Percentiles rank a stretch among this genome's conserved stretches.
Conservation (phyloP, 768 basidiomycete genomes). For the Antrodiella citrinella region DNA sequence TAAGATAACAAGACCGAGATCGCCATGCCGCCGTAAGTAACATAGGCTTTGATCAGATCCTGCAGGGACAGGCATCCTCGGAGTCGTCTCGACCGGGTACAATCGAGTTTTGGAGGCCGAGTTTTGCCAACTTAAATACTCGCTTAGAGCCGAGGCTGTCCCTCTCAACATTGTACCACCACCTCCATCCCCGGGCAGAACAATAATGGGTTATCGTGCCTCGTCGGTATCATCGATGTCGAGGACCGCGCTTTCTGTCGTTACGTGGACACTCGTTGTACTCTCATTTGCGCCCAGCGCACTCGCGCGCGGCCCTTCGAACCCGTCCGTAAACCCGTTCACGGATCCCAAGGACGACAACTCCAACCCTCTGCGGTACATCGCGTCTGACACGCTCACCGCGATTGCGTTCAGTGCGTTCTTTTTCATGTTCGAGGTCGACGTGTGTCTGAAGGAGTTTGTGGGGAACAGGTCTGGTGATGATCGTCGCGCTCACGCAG, state of each 20-base stretch:
- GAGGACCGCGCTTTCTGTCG: not conserved
- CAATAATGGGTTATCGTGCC: no score
- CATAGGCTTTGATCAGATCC: no score
- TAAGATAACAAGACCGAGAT: no score
- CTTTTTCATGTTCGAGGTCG: not conserved
- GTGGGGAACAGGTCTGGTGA: conserved; percentile 13
- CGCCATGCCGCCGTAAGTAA: no score
- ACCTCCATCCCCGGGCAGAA: not conserved
- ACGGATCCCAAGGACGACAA: conserved; percentile 44
- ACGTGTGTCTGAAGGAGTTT: not conserved
- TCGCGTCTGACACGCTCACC: conserved; percentile 44
- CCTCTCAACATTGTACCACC: not conserved
- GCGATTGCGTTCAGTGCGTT: conserved; percentile 39
- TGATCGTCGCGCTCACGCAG: conserved; percentile 32
- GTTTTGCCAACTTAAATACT: no score
- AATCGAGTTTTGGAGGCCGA: no score
- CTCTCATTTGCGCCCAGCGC: not conserved
- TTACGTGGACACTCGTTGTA: not conserved
- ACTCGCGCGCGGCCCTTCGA: not conserved
- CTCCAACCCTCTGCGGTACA: conserved; percentile 47
- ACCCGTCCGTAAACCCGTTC: conserved; percentile 29
- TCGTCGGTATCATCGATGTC: no score
- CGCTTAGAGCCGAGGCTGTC: no score
- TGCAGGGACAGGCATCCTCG: no score
- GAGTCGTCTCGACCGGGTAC: no score